phyloP scores from a whole-genome alignment of 306 rosid species.

The Rosa lucieae region DNA sequence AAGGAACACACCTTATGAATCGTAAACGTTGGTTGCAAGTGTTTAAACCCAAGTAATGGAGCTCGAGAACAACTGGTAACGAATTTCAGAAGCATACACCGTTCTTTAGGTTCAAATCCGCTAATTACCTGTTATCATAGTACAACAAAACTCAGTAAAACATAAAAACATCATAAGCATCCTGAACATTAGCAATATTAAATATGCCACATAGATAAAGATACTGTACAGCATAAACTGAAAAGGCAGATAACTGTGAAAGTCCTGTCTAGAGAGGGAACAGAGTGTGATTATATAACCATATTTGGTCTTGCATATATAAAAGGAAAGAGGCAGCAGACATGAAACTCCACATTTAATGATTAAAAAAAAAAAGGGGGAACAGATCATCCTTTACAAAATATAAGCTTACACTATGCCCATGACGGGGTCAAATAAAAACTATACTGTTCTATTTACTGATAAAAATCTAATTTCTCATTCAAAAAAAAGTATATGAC shows the following conservation, averaged over 20 bases:
- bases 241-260: neutral
- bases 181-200: neutral
- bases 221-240: neutral
- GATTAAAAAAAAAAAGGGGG: neutral
- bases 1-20: constrained; percentile 75
- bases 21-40: constrained; percentile 88
- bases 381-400: neutral
- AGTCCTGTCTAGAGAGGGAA: neutral
- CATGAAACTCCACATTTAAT: neutral
- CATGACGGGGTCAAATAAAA: neutral
- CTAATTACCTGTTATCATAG: constrained; percentile 57
- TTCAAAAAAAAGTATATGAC: neutral
- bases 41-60: constrained; percentile 94
- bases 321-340: neutral
- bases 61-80: constrained; percentile 99
- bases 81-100: constrained; percentile 92
- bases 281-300: neutral
- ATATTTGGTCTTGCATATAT: neutral
- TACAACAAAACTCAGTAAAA: constrained; percentile 20
- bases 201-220: neutral
- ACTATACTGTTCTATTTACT: neutral
- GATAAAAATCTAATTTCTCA: neutral
- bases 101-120: constrained; percentile 78
- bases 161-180: neutral
- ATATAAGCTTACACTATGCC: neutral